Conservation (phyloP, 129 eudicot species). For the Lonicera japonica region DNA sequence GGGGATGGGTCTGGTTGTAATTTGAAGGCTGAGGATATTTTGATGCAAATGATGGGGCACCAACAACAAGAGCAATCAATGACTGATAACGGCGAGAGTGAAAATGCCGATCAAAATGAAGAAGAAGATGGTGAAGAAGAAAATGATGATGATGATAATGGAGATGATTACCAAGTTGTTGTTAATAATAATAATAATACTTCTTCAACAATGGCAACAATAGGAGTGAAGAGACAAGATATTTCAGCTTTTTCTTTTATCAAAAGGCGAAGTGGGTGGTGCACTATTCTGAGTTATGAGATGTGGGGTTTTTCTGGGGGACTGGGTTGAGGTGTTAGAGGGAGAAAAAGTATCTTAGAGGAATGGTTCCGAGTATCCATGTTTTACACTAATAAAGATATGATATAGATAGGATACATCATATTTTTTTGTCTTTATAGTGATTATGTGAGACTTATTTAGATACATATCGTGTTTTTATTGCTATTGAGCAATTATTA, state of each 20-base stretch:
- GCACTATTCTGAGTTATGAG: slow-evolving; percentile 1
- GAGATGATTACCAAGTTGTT: slow-evolving; percentile 23
- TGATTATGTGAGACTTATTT: no score
- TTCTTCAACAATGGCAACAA: slow-evolving; percentile 11
- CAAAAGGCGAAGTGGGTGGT: slow-evolving; percentile 7
- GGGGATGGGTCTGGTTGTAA: slow-evolving; percentile 23
- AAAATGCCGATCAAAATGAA: slow-evolving; percentile 14
- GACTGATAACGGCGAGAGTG: slow-evolving; percentile 11
- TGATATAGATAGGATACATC: neutral
- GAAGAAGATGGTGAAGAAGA: slow-evolving; percentile 3
- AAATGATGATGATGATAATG: slow-evolving; percentile 14
- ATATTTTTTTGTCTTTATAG: no score
- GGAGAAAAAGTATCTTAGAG: no score
- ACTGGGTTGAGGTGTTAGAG: no score
- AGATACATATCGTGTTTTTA: no score
- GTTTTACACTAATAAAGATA: neutral
- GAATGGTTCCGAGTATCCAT: neutral
- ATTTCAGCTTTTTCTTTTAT: neutral
- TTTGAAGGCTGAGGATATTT: slow-evolving; percentile 39
- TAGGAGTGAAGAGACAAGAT: slow-evolving; percentile 21
- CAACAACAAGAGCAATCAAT: slow-evolving; percentile 14
- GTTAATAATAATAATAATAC: slow-evolving; percentile 5
- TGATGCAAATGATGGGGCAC: slow-evolving; percentile 37
- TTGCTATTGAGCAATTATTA: no score
- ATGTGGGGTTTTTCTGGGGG: no score